Conservation (phyloP, 495 filamentous ascomycete genomes). For the Penicillium cinerascens region DNA sequence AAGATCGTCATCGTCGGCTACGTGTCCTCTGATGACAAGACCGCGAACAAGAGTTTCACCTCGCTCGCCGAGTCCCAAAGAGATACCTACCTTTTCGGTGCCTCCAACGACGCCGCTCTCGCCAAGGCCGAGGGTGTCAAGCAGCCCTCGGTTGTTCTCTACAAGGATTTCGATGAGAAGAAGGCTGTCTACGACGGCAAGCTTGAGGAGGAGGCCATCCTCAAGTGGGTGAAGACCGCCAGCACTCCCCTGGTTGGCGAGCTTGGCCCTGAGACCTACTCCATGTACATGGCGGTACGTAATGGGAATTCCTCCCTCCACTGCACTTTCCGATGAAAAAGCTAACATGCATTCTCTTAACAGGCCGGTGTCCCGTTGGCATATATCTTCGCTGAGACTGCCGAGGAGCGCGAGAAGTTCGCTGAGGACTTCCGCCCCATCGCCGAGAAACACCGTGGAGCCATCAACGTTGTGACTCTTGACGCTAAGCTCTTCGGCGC, state of each 20-base stretch:
- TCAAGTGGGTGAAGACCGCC: conserved; percentile 76
- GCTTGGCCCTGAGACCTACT: conserved; percentile 96
- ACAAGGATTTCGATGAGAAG: conserved; percentile 98
- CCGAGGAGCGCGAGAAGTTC: conserved; percentile 81
- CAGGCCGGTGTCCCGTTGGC: conserved; percentile 87
- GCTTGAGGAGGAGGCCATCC: conserved; percentile 72
- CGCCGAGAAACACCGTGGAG: conserved; percentile 64
- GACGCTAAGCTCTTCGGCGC: conserved; percentile 94
- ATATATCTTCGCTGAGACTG: conserved; percentile 95
- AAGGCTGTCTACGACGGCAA: conserved; percentile 78
- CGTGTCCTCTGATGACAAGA: conserved; percentile 79
- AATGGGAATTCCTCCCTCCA: not conserved
- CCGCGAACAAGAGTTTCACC: conserved; percentile 75
- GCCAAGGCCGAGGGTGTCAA: conserved; percentile 87
- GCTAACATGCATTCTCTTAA: not conserved
- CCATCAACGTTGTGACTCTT: conserved; percentile 95
- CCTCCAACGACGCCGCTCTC: conserved; percentile 74
- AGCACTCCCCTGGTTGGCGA: conserved; percentile 93
- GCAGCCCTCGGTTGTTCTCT: conserved; percentile 83
- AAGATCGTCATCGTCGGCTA: conserved; percentile 94
- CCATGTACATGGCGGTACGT: conserved; percentile 86
- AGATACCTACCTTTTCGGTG: conserved; percentile 89
- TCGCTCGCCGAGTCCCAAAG: conserved; percentile 77
- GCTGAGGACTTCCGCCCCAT: conserved; percentile 56
- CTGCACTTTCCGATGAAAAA: not conserved